Evolutionary conservation across 208 protist species (phyloP), one percentile per base, ranked within the genome.

Genomic region (Endotrypanum monterogeii): DNA sequence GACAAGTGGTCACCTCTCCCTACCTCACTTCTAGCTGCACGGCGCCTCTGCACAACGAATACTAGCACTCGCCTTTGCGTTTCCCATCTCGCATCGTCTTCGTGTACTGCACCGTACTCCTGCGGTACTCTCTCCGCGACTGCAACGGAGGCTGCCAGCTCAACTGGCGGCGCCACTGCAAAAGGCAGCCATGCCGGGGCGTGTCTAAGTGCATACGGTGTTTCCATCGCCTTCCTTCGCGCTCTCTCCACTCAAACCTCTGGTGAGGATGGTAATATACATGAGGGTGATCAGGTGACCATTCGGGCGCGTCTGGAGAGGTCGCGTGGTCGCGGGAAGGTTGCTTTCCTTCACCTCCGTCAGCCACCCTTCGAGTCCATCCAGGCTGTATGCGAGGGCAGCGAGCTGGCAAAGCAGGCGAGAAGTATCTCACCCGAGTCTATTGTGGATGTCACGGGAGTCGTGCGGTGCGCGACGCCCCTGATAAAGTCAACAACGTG

Each of bases 261-360:
- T 23, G 11, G 6, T 30, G n/a, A 9, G 41, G 16, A 23, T 35
- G 54, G 35, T 2, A 1, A 2, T 51, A 7, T 54, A 25, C n/a
- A 37, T 12, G 46, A 67, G 11, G 67, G 51, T 1, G 41, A 67
- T 5, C 39, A 32, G 50, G 76, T 87, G 8, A 72, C 55, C 9
- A 74, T 95, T 20, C 89, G 91, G 44, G 89, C 88, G 0, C 85
- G 91, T 32, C 80, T 93, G 25, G 88, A 91, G 79, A 66, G 74
- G 7, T 55, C 54, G 8, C 89, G 91, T 61, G 81, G 83, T 30
- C 79, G 84, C 60, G 91, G 91, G 54, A 82, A 79, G 62, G 48
- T 94, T 9, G 74, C 73, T 44, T 96, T 96, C 61, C 79, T 96
- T 16, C 85, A 91, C 52, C 84, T 96, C 16, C 91, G 91, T 28